These are phyloP conservation scores for Zymoseptoria brevis DNA, from an alignment of 2,329 filamentous ascomycete genomes.

Conservation along the genomic window DNA sequence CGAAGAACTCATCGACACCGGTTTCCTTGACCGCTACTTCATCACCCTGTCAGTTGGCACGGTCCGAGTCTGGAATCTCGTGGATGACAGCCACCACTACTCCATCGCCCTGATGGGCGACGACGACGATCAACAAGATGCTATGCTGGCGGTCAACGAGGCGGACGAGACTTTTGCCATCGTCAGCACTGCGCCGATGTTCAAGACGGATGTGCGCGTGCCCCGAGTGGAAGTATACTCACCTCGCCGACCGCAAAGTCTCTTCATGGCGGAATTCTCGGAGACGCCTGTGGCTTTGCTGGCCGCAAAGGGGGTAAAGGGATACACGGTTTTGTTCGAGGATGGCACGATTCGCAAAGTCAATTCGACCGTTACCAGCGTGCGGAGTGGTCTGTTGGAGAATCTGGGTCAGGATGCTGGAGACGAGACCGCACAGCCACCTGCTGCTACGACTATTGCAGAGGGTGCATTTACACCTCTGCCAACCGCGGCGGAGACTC, in stretches of 20 bases:
- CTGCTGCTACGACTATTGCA: neutral
- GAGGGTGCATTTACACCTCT: neutral
- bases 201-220: slow-evolving; percentile 4
- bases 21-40: slow-evolving; percentile 64
- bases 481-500: slow-evolving; percentile 4
- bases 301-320: slow-evolving; percentile 55
- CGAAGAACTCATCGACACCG: slow-evolving; percentile 50
- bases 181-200: neutral
- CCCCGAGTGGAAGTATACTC: slow-evolving; percentile 53
- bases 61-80: slow-evolving; percentile 75
- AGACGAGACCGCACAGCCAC: neutral
- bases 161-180: slow-evolving; percentile 38
- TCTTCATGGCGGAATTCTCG: slow-evolving; percentile 40
- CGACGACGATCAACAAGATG: slow-evolving; percentile 16
- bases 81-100: slow-evolving; percentile 66
- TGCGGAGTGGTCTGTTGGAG: neutral
- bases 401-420: neutral
- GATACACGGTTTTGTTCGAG: slow-evolving; percentile 70
- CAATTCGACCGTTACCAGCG: neutral
- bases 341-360: slow-evolving; percentile 56
- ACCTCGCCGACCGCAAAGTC: slow-evolving; percentile 49
- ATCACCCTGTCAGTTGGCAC: slow-evolving; percentile 65
- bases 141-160: slow-evolving; percentile 59
- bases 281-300: slow-evolving; percentile 53
- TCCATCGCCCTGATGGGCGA: slow-evolving; percentile 49